A percentile compares a stretch with the other conserved stretches of the same genome.
Evolutionary conservation across 2,329 filamentous ascomycete species (phyloP).

Genomic region (Stromatinia cepivora): DNA sequence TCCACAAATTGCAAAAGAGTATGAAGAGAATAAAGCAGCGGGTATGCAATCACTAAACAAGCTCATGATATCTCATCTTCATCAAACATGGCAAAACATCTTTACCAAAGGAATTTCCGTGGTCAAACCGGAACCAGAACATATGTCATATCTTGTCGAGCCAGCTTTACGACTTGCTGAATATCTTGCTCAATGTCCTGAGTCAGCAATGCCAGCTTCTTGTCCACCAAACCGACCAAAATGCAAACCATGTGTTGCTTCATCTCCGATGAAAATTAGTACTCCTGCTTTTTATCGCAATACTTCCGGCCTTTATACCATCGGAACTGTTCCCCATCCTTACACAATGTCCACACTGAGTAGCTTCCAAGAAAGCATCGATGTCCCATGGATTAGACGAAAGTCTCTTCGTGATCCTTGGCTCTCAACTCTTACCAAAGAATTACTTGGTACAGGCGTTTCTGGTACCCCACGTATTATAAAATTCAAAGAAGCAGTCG

Average conservation of each 20-base stretch:
- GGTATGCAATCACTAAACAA: constrained; percentile 67
- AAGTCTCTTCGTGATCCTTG: constrained; percentile 75
- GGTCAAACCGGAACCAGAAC: constrained; percentile 73
- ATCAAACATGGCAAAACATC: constrained; percentile 77
- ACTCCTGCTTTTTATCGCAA: constrained; percentile 71
- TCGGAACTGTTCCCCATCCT: constrained; percentile 87
- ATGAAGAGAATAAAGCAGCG: constrained; percentile 55
- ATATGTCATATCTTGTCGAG: constrained; percentile 71
- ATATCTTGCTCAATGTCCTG: constrained; percentile 73
- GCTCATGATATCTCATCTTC: constrained; percentile 82
- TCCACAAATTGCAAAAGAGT: constrained; percentile 61
- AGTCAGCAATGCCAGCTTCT: constrained; percentile 69
- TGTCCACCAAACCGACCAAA: constrained; percentile 80
- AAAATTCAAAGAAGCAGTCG: constrained; percentile 79
- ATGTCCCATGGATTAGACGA: constrained; percentile 64
- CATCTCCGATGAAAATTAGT: constrained; percentile 64
- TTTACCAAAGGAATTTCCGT: constrained; percentile 78
- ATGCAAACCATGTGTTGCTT: constrained; percentile 72
- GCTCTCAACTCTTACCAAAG: constrained; percentile 70
- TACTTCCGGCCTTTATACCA: constrained; percentile 69
- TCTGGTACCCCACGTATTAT: constrained; percentile 66
- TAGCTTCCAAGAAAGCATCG: constrained; percentile 60
- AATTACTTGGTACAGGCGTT: constrained; percentile 63
- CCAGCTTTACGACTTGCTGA: constrained; percentile 71
- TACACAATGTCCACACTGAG: constrained; percentile 76